These are phyloP conservation scores for Saprolegnia parasitica DNA, from an alignment of 352 stramenopile species.

Conservation along the genomic window DNA sequence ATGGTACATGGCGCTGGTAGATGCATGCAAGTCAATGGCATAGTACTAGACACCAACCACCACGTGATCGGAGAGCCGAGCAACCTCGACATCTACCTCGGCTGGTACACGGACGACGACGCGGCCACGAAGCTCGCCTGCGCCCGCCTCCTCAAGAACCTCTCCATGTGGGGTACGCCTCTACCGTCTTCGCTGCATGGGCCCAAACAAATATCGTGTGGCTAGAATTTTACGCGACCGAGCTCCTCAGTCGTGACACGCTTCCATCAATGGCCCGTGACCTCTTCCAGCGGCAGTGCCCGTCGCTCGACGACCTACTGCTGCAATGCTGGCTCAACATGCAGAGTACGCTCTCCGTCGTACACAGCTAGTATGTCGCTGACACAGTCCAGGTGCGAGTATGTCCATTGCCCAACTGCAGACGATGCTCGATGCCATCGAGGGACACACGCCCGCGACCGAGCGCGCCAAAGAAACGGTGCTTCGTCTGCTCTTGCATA, in stretches of 20 bases:
- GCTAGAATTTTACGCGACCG: background rate
- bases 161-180: slow-evolving; percentile 25
- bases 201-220: background rate
- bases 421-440: slow-evolving; percentile 6
- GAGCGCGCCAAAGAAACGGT: background rate
- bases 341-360: background rate
- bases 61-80: background rate
- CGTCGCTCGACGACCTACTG: background rate
- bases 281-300: background rate
- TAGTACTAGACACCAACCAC: slow-evolving; percentile 18
- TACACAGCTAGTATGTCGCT: background rate
- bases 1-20: slow-evolving; percentile 4
- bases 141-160: slow-evolving; percentile 16
- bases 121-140: background rate
- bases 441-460: background rate
- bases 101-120: slow-evolving; percentile 6
- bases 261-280: background rate
- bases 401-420: background rate
- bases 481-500: background rate
- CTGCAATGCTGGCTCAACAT: slow-evolving; percentile 15
- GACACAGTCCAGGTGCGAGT: background rate
- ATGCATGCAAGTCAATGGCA: background rate
- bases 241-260: background rate
- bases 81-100: slow-evolving; percentile 1
- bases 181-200: background rate